Base-by-base conservation (phyloP, 441 rosid species). In the Biscutella auriculata region DNA sequence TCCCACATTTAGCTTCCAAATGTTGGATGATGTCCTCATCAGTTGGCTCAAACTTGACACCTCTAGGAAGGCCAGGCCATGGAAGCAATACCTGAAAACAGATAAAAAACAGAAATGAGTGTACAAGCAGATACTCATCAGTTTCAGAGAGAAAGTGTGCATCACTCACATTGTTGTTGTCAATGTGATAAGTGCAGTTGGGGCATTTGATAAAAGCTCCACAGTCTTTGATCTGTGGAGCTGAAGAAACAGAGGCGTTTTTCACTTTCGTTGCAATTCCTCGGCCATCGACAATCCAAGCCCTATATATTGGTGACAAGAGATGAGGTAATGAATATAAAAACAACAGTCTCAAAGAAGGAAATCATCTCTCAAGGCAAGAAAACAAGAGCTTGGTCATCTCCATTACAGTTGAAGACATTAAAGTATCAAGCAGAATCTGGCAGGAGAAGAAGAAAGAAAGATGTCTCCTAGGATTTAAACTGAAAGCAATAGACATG, bases 31-130 rank as follows among this genome's bases (percentile, higher is more conserved):
- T 76, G 62, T 87, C 82, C 12, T 57, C 73, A 76, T 89, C 97
- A 60, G 96, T 65, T 5, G 99, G 99, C 67, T 87, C 99, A 70
- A 93, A 93, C 75, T 93, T 93, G 6, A 93, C 96, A 47, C 99
- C 99, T 62, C 65, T 79, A 12, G 96, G 99, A 42, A 89, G 80
- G 17, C 91, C 97, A 27, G 96, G 96, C 90, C 95, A 93, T 45
- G 85, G 88, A 13, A 53, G 56, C 54, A 40, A 57, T 42, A 79
- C 89, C 96, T 89, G 73, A 58, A 46, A 55, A 5, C 29, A 23
- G 23, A 19, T 2, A 36, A 4, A 37, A 27, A 27, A 27, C 28
- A 51, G 6, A 5, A 15, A 47, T 66, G 9, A 15, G 35, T 27
- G 16, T 16, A 11, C 40, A 15, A 44, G 43, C 12, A 43, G 23